Evolutionary conservation across 2,329 filamentous ascomycete genomes (phyloP).

Genomic region (Trichoderma sp.): DNA sequence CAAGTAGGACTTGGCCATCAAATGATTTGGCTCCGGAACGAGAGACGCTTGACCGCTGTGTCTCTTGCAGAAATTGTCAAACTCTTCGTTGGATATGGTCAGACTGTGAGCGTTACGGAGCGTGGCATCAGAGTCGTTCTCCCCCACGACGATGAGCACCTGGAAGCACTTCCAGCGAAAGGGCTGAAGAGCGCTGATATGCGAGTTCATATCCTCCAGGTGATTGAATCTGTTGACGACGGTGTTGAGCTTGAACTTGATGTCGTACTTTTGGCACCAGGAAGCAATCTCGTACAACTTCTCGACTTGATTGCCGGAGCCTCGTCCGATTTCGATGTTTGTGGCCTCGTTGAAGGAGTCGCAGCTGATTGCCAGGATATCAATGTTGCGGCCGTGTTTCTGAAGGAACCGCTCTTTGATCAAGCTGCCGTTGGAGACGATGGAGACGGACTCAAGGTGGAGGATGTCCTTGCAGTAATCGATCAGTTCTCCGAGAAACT

Average conservation of each 20-base stretch:
- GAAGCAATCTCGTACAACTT: background rate
- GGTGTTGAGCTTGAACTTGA: conserved; percentile 13
- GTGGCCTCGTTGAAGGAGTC: background rate
- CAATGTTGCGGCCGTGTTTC: background rate
- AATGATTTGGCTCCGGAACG: background rate
- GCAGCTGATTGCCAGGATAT: background rate
- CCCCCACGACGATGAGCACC: conserved; percentile 5
- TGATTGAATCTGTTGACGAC: conserved; percentile 1
- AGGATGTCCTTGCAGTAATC: background rate
- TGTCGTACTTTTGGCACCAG: background rate
- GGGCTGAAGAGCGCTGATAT: background rate
- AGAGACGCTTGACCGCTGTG: background rate
- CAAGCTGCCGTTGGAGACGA: background rate
- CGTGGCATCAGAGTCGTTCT: conserved; percentile 1
- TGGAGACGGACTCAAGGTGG: background rate
- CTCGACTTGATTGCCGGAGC: background rate
- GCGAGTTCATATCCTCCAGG: background rate
- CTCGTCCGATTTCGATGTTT: conserved; percentile 6
- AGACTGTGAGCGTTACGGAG: conserved; percentile 2
- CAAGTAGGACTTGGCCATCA: conserved; percentile 7
- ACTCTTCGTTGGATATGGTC: background rate
- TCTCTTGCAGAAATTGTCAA: conserved; percentile 7
- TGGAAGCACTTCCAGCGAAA: conserved; percentile 17
- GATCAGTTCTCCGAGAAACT: background rate
- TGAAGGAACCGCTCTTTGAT: background rate